Evolutionary conservation across 2,329 filamentous ascomycete genomes (phyloP).

Genomic region (Fusarium vanettenii): DNA sequence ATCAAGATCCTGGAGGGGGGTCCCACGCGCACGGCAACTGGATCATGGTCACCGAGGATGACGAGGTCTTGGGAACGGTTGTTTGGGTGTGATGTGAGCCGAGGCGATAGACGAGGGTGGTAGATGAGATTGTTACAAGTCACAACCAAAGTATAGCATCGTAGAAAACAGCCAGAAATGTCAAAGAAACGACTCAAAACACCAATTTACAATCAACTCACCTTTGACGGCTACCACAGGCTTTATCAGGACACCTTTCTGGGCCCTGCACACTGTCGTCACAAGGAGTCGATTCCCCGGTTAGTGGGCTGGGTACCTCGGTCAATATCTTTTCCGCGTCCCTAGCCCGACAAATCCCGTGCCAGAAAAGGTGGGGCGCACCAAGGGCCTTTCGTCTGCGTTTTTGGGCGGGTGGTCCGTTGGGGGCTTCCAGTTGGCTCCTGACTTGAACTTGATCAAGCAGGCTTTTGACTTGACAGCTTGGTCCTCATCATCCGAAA

Average conservation of each 20-base stretch:
- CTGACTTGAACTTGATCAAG: slow-evolving; percentile 29
- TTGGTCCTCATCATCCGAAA: slow-evolving; percentile 39
- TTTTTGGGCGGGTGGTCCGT: slow-evolving; percentile 24
- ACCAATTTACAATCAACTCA: background rate
- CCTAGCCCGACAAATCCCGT: slow-evolving; percentile 45
- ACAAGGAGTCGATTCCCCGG: slow-evolving; percentile 1
- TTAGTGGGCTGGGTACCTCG: slow-evolving; percentile 22
- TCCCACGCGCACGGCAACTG: slow-evolving; percentile 16
- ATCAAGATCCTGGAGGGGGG: background rate
- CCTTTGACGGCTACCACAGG: slow-evolving; percentile 19
- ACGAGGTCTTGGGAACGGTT: slow-evolving; percentile 28
- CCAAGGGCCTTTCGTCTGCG: background rate
- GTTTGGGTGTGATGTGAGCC: slow-evolving; percentile 9
- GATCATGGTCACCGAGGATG: slow-evolving; percentile 34
- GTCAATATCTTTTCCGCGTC: slow-evolving; percentile 36
- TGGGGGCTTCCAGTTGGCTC: slow-evolving; percentile 21
- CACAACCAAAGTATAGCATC: no score
- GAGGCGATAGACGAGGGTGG: background rate
- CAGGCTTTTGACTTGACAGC: slow-evolving; percentile 32
- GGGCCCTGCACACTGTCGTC: slow-evolving; percentile 30
- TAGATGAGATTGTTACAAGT: background rate
- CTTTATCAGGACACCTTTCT: slow-evolving; percentile 6
- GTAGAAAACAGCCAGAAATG: background rate
- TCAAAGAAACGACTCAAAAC: background rate
- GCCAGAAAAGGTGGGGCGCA: slow-evolving; percentile 28